A percentile compares a stretch with the other conserved stretches of the same genome.
These are phyloP conservation scores for Myrica gale DNA, from an alignment of 306 rosid species.

Conservation along the genomic window DNA sequence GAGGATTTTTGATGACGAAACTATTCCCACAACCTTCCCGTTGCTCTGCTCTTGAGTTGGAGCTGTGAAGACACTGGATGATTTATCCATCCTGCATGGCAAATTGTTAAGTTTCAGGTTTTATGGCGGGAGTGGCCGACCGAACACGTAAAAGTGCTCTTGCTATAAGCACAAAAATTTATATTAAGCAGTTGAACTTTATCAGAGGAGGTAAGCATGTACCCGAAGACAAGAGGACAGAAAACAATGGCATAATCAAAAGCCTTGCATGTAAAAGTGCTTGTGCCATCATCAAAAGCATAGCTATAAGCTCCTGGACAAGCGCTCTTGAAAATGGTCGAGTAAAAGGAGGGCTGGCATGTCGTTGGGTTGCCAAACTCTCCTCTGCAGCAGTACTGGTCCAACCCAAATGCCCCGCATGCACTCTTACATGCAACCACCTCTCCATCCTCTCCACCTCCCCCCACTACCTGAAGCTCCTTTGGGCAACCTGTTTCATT, in stretches of 20 bases:
- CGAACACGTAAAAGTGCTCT: too few species aligned
- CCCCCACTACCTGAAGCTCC: slow-evolving; percentile 83
- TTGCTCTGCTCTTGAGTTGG: not conserved
- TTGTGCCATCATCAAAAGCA: not conserved
- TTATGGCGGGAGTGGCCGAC: not conserved
- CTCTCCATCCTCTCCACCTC: slow-evolving; percentile 42
- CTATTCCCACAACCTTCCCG: not conserved
- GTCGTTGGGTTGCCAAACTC: not conserved
- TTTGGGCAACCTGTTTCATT: slow-evolving; percentile 75
- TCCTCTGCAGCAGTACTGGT: not conserved
- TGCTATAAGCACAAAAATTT: not conserved
- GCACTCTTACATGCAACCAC: slow-evolving; percentile 81
- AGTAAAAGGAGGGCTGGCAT: not conserved
- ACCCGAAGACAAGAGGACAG: not conserved
- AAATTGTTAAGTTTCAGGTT: not conserved
- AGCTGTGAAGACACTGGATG: not conserved
- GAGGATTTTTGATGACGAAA: not conserved
- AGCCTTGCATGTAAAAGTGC: not conserved
- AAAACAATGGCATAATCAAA: not conserved
- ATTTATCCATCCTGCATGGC: not conserved
- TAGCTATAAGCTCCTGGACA: not conserved
- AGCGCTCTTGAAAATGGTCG: not conserved
- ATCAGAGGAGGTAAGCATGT: not conserved
- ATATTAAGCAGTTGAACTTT: not conserved
- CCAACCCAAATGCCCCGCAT: not conserved